phyloP scores from a whole-genome alignment of 2,329 filamentous ascomycete species.

The Didymella sp. region DNA sequence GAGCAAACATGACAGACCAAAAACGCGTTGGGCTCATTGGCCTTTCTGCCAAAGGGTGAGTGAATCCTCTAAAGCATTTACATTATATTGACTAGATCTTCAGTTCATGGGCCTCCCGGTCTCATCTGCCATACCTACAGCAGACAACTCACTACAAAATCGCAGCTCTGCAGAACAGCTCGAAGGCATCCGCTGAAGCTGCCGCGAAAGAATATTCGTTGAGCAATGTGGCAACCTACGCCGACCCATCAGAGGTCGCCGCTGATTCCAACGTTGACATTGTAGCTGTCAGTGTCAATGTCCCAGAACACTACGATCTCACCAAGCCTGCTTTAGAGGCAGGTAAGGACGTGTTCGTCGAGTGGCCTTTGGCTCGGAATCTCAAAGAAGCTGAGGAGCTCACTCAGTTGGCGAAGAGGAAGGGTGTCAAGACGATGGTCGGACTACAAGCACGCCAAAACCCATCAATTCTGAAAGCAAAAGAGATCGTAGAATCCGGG shows the following conservation, averaged over 20 bases:
- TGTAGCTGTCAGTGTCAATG: constrained; percentile 55
- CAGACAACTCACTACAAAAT: constrained; percentile 53
- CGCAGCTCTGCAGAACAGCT: constrained; percentile 60
- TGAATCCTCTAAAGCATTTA: neutral
- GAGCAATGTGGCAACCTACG: constrained; percentile 52
- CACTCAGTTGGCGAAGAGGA: constrained; percentile 49
- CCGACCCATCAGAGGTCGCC: constrained; percentile 53
- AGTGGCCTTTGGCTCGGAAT: constrained; percentile 58
- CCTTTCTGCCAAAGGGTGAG: constrained; percentile 42
- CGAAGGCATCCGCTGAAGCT: constrained; percentile 50
- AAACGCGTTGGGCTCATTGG: constrained; percentile 45
- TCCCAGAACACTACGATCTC: constrained; percentile 53
- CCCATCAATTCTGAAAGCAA: constrained; percentile 53
- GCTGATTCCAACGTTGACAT: constrained; percentile 57
- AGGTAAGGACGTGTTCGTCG: constrained; percentile 55
- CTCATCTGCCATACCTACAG: constrained; percentile 51
- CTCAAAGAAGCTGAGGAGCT: constrained; percentile 55
- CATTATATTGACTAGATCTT: constrained; percentile 5
- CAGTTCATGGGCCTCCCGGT: constrained; percentile 47
- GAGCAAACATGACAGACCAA: constrained; percentile 15
- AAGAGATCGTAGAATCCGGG: constrained; percentile 52
- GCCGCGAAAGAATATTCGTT: constrained; percentile 52
- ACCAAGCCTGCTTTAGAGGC: constrained; percentile 54
- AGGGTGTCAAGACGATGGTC: constrained; percentile 54
- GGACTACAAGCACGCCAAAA: constrained; percentile 57